Evolutionary conservation across 2,329 filamentous ascomycete genomes (phyloP).

Genomic region (Epichloe hybrida): DNA sequence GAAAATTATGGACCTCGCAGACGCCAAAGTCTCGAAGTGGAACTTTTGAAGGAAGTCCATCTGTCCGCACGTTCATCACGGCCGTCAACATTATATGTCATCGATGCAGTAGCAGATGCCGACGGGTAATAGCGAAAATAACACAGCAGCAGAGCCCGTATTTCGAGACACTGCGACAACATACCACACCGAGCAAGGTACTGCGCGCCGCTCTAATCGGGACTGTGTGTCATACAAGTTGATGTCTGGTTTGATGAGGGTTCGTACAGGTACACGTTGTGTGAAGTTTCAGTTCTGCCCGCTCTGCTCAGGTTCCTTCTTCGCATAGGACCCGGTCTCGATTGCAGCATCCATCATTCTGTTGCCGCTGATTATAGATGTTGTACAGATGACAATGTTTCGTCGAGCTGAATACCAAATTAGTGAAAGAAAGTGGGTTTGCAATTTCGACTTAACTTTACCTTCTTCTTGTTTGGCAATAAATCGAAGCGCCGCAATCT

Average conservation of each 20-base stretch:
- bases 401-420: conserved; percentile 42
- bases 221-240: not conserved
- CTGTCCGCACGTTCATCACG: not conserved
- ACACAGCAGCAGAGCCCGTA: not conserved
- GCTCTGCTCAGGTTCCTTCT: conserved; percentile 20
- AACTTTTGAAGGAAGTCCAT: not conserved
- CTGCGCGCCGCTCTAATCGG: not conserved
- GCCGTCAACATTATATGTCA: not conserved
- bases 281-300: not conserved
- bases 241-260: not conserved
- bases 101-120: not conserved
- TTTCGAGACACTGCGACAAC: not conserved
- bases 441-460: conserved; percentile 18
- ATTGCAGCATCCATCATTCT: conserved; percentile 77
- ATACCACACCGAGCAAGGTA: not conserved
- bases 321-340: conserved; percentile 49
- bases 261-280: conserved; percentile 1
- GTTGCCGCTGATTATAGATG: conserved; percentile 79
- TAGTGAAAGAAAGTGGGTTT: not conserved
- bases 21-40: conserved; percentile 4
- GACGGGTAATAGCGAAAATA: not conserved
- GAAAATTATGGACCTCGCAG: conserved; percentile 9
- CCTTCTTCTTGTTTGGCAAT: conserved; percentile 73
- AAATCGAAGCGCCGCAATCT: conserved; percentile 87
- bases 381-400: conserved; percentile 85